Evolutionary conservation across 805 yeast genomes (phyloP), one percentile per base, ranked within the genome.

Genomic region (Debaryomyces hansenii): DNA sequence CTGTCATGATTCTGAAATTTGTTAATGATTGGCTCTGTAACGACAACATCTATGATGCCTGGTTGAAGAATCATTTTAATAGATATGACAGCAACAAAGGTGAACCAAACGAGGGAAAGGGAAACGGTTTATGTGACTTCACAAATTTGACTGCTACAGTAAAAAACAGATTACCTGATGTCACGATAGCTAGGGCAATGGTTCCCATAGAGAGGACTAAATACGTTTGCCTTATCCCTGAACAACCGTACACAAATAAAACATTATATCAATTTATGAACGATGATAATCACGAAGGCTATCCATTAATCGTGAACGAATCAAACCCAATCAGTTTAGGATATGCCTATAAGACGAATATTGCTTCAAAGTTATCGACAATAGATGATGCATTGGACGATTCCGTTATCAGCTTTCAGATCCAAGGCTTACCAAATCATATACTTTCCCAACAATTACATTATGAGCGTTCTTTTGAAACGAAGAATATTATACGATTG

Each of bases 1-100:
- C 91, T 0, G 96, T 88, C 2, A 78, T 90, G 72, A 74, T 83
- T 7, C 80, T 91, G 40, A 83, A 87, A 56, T 78, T 87, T 65
- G 75, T 83, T n/a, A 84, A 81, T 52, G 94, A 89, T 57, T 70
- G 79, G 43, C 63, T 85, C 37, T 69, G 77, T 16, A 75, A 73
- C 42, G 74, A 74, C 35, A 85, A 87, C 40, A 81, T 87, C 41
- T 87, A 87, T 58, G 94, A 88, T 46, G 45, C 68, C 2, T 69
- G 69, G 69, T 51, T 70, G 20, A 59, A 58, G 32, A 41, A 48
- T 20, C 55, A 58, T 37, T 70, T 72, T 58, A 72, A 70, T 50
- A 43, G 37, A 15, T 18, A 12, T 4, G 42, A 32, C 7, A 18
- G 14, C 10, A n/a, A 15, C 27, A 21, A n/a, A 12, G 49, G 46